Conservation (phyloP, 208 protist genomes). For the Porcisia hertigi region DNA sequence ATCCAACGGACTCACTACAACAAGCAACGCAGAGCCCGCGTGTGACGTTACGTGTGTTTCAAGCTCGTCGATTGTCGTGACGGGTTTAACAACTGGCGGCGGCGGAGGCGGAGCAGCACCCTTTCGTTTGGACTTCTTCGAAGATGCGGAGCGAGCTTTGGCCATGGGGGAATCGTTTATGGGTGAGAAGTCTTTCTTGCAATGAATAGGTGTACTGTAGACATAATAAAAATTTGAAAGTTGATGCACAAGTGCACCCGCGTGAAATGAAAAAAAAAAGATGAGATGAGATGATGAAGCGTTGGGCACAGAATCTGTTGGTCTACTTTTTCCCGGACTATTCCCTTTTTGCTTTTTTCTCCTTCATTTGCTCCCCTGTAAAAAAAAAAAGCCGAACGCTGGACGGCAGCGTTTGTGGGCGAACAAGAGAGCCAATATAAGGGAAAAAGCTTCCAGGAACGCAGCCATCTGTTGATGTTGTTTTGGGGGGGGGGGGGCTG, state of each 20-base stretch:
- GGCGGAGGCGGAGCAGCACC: constrained; percentile 43
- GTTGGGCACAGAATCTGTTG: too few relatives aligned
- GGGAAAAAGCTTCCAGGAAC: too few relatives aligned
- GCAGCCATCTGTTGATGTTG: too few relatives aligned
- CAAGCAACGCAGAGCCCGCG: constrained; percentile 51
- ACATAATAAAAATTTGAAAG: background rate
- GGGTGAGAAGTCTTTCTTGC: background rate
- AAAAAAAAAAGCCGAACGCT: background rate
- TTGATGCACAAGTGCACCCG: background rate
- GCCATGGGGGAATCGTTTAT: constrained; percentile 5
- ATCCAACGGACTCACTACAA: constrained; percentile 61
- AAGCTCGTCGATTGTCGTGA: constrained; percentile 51
- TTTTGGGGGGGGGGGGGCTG: too few relatives aligned
- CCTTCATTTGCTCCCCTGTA: background rate
- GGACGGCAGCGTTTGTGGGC: background rate
- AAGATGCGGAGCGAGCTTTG: constrained; percentile 3
- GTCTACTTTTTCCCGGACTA: too few relatives aligned
- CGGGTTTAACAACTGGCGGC: constrained; percentile 60
- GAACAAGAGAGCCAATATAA: background rate
- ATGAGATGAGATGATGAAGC: background rate
- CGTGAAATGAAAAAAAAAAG: background rate
- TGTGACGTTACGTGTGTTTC: constrained; percentile 37
- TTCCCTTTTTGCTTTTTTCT: too few relatives aligned
- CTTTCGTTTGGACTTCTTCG: constrained; percentile 38
- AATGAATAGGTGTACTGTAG: background rate